These are phyloP conservation scores for Dispira parvispora DNA, from an alignment of 192 early-diverging fungal genomes.

Conservation along the genomic window DNA sequence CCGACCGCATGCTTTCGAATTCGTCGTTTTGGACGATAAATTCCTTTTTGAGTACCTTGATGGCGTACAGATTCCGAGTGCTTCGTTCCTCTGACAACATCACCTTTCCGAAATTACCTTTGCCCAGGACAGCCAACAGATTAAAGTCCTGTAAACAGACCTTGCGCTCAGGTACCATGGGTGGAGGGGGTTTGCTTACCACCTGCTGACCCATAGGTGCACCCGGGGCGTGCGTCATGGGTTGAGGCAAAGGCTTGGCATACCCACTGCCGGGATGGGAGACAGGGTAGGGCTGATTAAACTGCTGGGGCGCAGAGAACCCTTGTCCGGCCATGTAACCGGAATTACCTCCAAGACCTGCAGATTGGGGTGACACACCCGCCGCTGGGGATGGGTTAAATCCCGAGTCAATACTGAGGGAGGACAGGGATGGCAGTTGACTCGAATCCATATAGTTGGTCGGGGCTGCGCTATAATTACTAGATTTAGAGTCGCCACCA, in stretches of 20 bases:
- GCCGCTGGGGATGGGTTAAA: too few relatives aligned
- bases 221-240: not conserved
- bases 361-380: not conserved
- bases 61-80: constrained; percentile 71
- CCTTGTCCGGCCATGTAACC: not conserved
- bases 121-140: constrained; percentile 87
- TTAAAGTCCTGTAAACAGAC: constrained; percentile 85
- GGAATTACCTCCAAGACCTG: not conserved
- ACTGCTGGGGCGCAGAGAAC: not conserved
- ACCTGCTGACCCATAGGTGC: not conserved
- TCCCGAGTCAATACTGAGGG: not conserved
- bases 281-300: not conserved
- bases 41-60: constrained; percentile 97
- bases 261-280: not conserved
- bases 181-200: not conserved
- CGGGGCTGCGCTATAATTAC: not conserved
- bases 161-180: constrained; percentile 29
- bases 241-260: not conserved
- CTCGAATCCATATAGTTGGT: not conserved
- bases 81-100: constrained; percentile 91
- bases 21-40: constrained; percentile 98
- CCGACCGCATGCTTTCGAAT: constrained; percentile 81
- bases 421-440: not conserved
- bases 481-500: not conserved
- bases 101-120: constrained; percentile 99